Conservation (phyloP, 169 alveolate species). For the Plasmodium inui region DNA sequence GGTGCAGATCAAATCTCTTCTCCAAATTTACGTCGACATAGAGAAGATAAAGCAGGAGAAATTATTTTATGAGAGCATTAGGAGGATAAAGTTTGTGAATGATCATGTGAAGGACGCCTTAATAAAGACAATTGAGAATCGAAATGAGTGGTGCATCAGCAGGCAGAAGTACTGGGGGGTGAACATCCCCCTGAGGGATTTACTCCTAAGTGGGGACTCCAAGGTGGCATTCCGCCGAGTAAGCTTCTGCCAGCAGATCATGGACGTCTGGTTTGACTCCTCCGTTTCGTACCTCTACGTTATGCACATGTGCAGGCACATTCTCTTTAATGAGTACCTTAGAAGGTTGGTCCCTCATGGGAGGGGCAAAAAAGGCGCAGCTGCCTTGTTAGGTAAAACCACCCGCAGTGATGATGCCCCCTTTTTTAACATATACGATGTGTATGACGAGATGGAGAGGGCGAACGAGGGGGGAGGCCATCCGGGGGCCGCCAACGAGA, state of each 20-base stretch:
- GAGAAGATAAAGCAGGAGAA: slow-evolving; percentile 45
- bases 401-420: neutral
- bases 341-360: neutral
- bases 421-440: slow-evolving; percentile 23
- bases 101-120: slow-evolving; percentile 68
- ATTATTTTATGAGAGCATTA: slow-evolving; percentile 37
- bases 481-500: neutral
- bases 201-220: neutral
- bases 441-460: slow-evolving; percentile 15
- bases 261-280: slow-evolving; percentile 92
- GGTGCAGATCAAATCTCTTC: slow-evolving; percentile 60
- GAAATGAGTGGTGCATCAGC: slow-evolving; percentile 89
- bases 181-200: slow-evolving; percentile 77
- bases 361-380: neutral
- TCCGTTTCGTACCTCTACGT: slow-evolving; percentile 81
- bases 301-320: slow-evolving; percentile 40
- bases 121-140: slow-evolving; percentile 69
- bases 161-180: slow-evolving; percentile 90
- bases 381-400: neutral
- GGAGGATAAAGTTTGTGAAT: slow-evolving; percentile 75
- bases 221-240: too few relatives aligned
- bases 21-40: slow-evolving; percentile 69
- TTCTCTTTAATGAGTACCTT: slow-evolving; percentile 28
- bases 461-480: neutral
- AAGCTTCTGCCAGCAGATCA: slow-evolving; percentile 75